Base-by-base conservation (phyloP, 176 grass and related monocot species). In the Typha latifolia region DNA sequence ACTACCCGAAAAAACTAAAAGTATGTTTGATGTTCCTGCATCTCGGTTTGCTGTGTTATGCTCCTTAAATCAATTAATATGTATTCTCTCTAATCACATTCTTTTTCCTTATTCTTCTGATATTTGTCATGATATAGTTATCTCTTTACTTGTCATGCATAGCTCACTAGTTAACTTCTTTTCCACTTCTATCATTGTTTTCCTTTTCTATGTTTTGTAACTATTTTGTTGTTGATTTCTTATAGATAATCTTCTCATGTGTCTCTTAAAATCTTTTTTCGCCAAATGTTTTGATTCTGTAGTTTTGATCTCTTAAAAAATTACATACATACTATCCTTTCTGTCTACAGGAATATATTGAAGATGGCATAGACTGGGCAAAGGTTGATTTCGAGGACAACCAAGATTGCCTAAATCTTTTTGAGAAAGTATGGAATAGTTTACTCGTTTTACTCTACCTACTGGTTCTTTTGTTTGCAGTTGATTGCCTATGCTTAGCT, bases 301-400 rank as follows among this genome's bases (percentile, higher is more conserved):
- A 43, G 7, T 43, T 43, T 43, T 43, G 37, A 43, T 43, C 37
- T 43, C 37, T 43, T 43, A 10, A 43, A 43, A 43, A 43, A 8
- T 43, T 43, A 43, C 1, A 43, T 43, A 43, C 37, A 43, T 2
- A 43, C 37, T 10, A 43, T 43, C 37, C 0, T 29, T 72, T 74
- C 13, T 69, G 32, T 72, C 48, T 49, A 32, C 80, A 91, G 88
- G 94, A 99, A 80, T 99, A 99, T 67, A 73, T 93, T 73, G 86
- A 99, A 61, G 94, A 99, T 74, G 94, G 94, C 66, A 99, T 99
- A 53, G 94, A 99, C 73, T 99, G 94, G 94, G 81, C 85, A 64
- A 99, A 99, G 67, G 94, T 99, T 76, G 86, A 99, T 26, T 99
- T 99, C 76, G 94, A 93, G 70, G 94, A 99, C 68, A 99, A 99